A percentile compares a stretch with the other conserved stretches of the same genome.
These are phyloP conservation scores for Phlebiopsis gigantea DNA, from an alignment of 768 basidiomycete genomes.

Conservation along the genomic window DNA sequence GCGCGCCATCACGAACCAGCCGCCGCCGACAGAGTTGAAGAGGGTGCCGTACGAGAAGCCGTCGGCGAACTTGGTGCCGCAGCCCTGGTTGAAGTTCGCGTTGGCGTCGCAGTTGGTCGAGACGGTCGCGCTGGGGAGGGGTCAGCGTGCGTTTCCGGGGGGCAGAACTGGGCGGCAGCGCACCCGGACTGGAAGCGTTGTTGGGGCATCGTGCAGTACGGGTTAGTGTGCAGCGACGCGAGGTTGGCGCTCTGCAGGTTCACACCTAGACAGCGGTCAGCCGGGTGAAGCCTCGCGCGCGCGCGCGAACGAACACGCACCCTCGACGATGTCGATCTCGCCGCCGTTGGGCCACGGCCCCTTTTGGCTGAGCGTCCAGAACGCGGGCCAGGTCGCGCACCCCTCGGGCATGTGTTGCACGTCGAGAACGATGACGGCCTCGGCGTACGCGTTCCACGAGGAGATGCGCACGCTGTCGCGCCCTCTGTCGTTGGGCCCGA, in stretches of 20 bases:
- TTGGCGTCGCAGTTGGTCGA: conserved; percentile 45
- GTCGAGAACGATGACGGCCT: conserved; percentile 47
- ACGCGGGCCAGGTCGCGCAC: conserved; percentile 60
- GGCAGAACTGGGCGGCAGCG: conserved; percentile 5
- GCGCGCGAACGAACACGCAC: conserved; percentile 18
- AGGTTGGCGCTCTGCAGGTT: conserved; percentile 41
- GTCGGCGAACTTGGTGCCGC: conserved; percentile 42
- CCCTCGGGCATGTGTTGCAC: conserved; percentile 57
- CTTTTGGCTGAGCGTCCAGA: conserved; percentile 46
- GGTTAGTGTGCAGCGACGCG: conserved; percentile 49
- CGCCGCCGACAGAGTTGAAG: conserved; percentile 53
- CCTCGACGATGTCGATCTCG: conserved; percentile 60
- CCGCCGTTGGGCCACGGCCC: conserved; percentile 60
- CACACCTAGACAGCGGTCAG: conserved; percentile 33
- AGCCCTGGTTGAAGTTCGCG: conserved; percentile 55
- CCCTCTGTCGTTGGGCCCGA: conserved; percentile 37
- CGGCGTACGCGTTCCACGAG: conserved; percentile 39
- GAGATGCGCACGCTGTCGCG: conserved; percentile 52
- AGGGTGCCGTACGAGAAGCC: conserved; percentile 38
- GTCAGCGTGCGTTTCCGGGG: neutral
- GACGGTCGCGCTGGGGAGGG: conserved; percentile 28
- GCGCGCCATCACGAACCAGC: conserved; percentile 52
- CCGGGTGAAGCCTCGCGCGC: neutral
- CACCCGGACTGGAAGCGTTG: conserved; percentile 43
- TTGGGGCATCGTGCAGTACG: conserved; percentile 41